Percentiles rank a stretch among this genome's conserved stretches.
Evolutionary conservation across 1,284 basidiomycete species (phyloP).

Genomic region (Rhodotorula sp.): DNA sequence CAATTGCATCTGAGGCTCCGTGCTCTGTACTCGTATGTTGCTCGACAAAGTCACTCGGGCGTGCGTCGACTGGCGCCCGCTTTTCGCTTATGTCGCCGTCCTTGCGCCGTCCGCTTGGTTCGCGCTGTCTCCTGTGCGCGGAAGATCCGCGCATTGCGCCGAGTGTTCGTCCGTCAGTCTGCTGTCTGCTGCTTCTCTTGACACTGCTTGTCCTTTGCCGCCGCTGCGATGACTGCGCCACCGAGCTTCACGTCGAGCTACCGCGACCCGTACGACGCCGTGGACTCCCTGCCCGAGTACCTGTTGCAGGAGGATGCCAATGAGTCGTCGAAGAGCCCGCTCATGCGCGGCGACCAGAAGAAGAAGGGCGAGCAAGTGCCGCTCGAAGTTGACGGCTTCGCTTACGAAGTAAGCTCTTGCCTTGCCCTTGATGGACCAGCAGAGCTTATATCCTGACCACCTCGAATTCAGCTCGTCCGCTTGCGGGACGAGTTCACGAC

Average conservation of each 20-base stretch:
- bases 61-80: too few species aligned
- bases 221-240: neutral
- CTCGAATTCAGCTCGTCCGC: conserved; percentile 4
- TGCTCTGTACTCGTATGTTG: too few species aligned
- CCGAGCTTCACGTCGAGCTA: neutral
- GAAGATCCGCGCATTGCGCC: too few species aligned
- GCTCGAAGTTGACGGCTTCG: conserved; percentile 6
- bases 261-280: conserved; percentile 1
- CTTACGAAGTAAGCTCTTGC: conserved; percentile 2
- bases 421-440: too few species aligned
- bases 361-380: neutral
- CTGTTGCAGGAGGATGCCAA: neutral
- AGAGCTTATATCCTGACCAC: neutral
- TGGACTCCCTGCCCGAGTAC: neutral
- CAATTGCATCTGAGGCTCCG: too few species aligned
- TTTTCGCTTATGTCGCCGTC: too few species aligned
- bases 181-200: too few species aligned
- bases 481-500: conserved; percentile 5
- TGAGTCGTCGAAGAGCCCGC: too few species aligned
- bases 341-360: too few species aligned
- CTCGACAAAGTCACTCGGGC: too few species aligned
- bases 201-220: neutral
- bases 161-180: neutral
- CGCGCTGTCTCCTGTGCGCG: too few species aligned
- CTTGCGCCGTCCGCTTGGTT: too few species aligned